Base-by-base conservation (phyloP, 176 grass and related monocot species). In the Eragrostis curvula region DNA sequence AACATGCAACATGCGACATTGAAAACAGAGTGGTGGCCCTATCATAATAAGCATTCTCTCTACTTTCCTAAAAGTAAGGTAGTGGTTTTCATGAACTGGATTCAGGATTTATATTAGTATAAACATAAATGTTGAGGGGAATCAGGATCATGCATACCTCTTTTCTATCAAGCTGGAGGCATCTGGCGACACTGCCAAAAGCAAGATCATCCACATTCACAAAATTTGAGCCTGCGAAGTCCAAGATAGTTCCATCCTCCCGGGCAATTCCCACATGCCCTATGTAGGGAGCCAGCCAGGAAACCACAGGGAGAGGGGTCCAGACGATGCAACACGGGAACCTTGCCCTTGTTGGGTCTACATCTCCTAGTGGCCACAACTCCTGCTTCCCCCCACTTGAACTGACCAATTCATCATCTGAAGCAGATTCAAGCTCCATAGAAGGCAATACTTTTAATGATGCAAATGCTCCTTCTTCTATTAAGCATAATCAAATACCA, bases 321-420 rank as follows among this genome's bases (percentile, higher is more conserved):
- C 90, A 97, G 9, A 97, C 88, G 48, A 97, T 84, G 84, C 90
- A 97, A 52, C 86, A 97, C 14, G 94, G 94, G 71, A 93, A 97
- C 46, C 66, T 97, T 16, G 73, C 74, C 30, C 17, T 83, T 73
- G 87, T 87, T 51, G 82, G 81, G 67, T 93, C 81, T 48, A 97
- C 66, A 32, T 86, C 83, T 64, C 80, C 77, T 6, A 93, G 68
- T 13, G 83, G 88, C 90, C 88, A 93, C 45, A 87, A 44, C 8
- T 82, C 39, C 57, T 74, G 68, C 84, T 66, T 66, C 24, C 16
- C 76, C 56, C 56, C 30, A 65, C 71, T 73, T 43, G 83, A 77
- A 79, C 62, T 77, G 24, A 70, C 29, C 71, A 56, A 74, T 66
- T 73, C 49, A 80, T 43, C 71, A 28, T 75, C 81, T 80, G 1